Evolutionary conservation across 1,284 basidiomycete genomes (phyloP), one percentile per base, ranked within the genome.

Genomic region (Schizophyllum amplum): DNA sequence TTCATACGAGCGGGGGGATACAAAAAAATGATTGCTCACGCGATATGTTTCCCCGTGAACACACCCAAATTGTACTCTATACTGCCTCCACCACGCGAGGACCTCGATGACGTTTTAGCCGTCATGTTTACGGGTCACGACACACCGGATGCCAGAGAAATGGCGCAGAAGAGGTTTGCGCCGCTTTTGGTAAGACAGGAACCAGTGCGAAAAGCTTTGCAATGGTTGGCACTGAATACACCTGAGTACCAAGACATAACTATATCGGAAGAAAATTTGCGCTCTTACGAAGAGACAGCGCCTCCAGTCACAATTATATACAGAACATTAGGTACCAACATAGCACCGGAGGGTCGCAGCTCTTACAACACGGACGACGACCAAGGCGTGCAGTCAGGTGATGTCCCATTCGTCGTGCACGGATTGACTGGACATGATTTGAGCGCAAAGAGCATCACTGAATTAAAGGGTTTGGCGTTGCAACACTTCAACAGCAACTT

Each of bases 191-290:
- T 76, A 0, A 25, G 69, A 0, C 24, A 63, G 21, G 60, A 64
- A n/a, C 60, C 64, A 47, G 69, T 76, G 0, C 24, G 42, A 7
- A 51, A 51, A 2, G 74, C 72, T 0, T 57, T 76, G 5, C 59
- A 71, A 49, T 75, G 73, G 74, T 59, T 76, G 9, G 68, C 65
- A 52, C 47, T 72, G 0, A 76, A 76, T 58, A 70, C 76, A 57
- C 23, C 23, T 11, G 70, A 70, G 51, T 77, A 77, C 56, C 33
- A 22, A 17, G 70, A 75, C 55, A 23, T 76, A 0, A 54, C 63
- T 13, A 73, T 76, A 13, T 71, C 69, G 4, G 24, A 66, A 5
- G 61, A 69, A 4, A 73, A 74, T 57, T 33, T 76, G 5, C 33
- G 55, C 0, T 24, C 56, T 17, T 76, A 76, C 63, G 53, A 64